These are phyloP conservation scores for Fibroporia radiculosa DNA, from an alignment of 768 basidiomycete species.

Conservation along the genomic window DNA sequence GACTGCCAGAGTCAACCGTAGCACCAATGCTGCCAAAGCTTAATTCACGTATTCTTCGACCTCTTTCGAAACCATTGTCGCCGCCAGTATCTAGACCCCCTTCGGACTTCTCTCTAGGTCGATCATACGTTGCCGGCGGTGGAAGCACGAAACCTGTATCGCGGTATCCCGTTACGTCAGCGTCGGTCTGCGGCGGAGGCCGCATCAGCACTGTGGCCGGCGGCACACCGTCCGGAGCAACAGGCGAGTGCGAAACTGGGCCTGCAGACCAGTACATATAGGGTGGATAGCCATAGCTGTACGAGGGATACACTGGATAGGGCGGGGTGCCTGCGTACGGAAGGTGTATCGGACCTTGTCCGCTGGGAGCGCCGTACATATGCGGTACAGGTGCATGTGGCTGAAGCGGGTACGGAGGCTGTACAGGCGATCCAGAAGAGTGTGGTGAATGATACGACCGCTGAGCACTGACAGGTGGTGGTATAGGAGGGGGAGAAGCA, in stretches of 20 bases:
- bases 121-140: constrained; percentile 8
- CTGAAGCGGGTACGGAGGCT: constrained; percentile 13
- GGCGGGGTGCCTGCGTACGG: constrained; percentile 25
- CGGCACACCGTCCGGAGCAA: constrained; percentile 13
- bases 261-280: constrained; percentile 30
- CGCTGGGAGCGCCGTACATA: constrained; percentile 11
- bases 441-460: constrained; percentile 16
- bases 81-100: neutral
- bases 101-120: constrained; percentile 9
- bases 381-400: constrained; percentile 11
- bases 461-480: constrained; percentile 5
- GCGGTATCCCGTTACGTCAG: constrained; percentile 28
- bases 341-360: constrained; percentile 9
- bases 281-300: constrained; percentile 26
- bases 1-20: neutral
- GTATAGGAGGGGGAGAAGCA: constrained; percentile 3
- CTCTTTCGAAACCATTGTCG: constrained; percentile 4
- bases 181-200: constrained; percentile 26
- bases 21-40: constrained; percentile 45
- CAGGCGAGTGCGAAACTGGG: constrained; percentile 4
- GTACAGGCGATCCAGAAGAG: constrained; percentile 11
- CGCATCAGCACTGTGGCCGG: constrained; percentile 25
- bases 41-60: constrained; percentile 25
- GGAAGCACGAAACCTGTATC: constrained; percentile 19
- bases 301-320: constrained; percentile 28